Conservation (phyloP, 352 stramenopile genomes). For the Pythium utonaiense region DNA sequence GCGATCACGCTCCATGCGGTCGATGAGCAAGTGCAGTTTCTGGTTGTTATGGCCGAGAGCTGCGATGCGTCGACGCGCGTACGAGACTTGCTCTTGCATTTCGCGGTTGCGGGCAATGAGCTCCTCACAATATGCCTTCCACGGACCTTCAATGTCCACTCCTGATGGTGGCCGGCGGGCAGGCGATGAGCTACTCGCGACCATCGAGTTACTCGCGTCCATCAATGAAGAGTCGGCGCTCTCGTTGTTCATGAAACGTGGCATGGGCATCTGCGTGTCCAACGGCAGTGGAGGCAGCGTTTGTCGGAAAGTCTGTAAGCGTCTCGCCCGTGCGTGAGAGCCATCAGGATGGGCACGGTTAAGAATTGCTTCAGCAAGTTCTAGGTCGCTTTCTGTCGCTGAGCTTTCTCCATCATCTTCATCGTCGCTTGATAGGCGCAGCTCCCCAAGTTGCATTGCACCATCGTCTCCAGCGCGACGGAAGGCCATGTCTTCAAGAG, state of each 20-base stretch:
- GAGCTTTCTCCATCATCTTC: slow-evolving; percentile 17
- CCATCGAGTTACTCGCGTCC: neutral
- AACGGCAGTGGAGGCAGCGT: slow-evolving; percentile 14
- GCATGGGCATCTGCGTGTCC: slow-evolving; percentile 1
- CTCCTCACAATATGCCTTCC: slow-evolving; percentile 72
- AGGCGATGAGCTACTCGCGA: neutral
- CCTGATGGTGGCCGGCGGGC: neutral
- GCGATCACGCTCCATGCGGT: slow-evolving; percentile 81
- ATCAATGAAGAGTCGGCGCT: neutral
- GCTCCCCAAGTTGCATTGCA: slow-evolving; percentile 22
- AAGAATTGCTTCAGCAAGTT: slow-evolving; percentile 21
- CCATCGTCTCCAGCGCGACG: slow-evolving; percentile 11
- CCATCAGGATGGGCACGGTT: neutral
- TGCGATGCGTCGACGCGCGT: slow-evolving; percentile 54
- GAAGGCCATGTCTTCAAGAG: slow-evolving; percentile 16
- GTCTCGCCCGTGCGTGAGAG: neutral
- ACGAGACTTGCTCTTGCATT: slow-evolving; percentile 72
- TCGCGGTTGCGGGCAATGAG: slow-evolving; percentile 68
- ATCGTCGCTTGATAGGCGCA: slow-evolving; percentile 20
- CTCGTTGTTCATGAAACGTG: neutral
- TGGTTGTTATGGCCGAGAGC: slow-evolving; percentile 79
- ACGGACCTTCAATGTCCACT: slow-evolving; percentile 33
- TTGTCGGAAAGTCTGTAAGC: slow-evolving; percentile 17
- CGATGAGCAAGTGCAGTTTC: slow-evolving; percentile 76
- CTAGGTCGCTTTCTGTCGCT: slow-evolving; percentile 23